phyloP scores from a whole-genome alignment of 345 rosid species.

The Eucalyptus caleyi region DNA sequence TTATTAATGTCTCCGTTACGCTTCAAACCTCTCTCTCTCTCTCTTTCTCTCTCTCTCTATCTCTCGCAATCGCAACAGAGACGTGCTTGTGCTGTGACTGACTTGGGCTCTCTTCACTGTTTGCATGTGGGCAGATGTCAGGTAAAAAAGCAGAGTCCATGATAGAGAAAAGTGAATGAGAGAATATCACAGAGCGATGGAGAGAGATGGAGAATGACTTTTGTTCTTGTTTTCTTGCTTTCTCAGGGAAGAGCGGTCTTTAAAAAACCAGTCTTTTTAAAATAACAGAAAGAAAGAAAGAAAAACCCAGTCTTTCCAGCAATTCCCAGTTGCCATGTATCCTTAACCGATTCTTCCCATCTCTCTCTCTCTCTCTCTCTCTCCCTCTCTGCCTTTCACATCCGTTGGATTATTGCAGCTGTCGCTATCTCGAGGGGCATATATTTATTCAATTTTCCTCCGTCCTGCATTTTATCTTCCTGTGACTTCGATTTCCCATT shows the following conservation, averaged over 20 bases:
- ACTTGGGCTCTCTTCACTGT: not conserved
- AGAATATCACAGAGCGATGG: not conserved
- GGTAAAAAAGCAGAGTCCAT: not conserved
- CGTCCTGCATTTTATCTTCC: not conserved
- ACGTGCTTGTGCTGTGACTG: not conserved
- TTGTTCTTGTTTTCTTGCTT: not conserved
- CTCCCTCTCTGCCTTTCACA: not conserved
- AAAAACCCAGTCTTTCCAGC: constrained; percentile 12
- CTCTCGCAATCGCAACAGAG: not conserved
- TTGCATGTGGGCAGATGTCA: not conserved
- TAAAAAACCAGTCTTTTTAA: constrained; percentile 1
- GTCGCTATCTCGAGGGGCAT: not conserved
- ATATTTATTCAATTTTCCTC: not conserved
- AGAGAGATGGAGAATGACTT: not conserved
- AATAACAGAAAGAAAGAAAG: not conserved
- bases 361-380: not conserved
- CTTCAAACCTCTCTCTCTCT: not conserved
- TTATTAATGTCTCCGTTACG: not conserved
- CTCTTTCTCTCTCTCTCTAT: not conserved
- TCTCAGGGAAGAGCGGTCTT: not conserved
- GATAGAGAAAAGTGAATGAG: not conserved
- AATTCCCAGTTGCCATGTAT: constrained; percentile 15
- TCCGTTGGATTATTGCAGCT: not conserved
- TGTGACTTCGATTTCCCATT: not conserved
- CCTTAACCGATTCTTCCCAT: not conserved